Evolutionary conservation across 2,329 filamentous ascomycete genomes (phyloP), one percentile per base, ranked within the genome.

Genomic region (Colletotrichum eremochloae): DNA sequence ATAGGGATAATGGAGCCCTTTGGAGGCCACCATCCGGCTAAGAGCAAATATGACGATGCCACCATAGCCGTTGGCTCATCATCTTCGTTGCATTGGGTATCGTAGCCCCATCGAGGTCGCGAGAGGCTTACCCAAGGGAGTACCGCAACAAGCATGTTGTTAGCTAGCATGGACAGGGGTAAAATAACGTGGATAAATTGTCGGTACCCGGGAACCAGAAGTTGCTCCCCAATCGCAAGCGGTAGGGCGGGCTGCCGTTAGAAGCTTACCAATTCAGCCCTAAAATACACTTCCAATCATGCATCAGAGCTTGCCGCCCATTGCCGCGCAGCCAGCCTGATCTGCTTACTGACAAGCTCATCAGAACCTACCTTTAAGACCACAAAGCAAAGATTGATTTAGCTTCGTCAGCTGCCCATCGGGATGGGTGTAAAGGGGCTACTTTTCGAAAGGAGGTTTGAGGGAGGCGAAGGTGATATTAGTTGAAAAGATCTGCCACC

Each of bases 221-320:
- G 24, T 53, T 29, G 5, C 7, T 20, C 38, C 38, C 15, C 8
- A 46, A 40, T 12, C 29, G 12, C 24, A 14, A 46, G 3, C 5
- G n/a, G 40, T 5, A 33, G 18, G 29, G 42, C 44, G 20, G 44
- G 46, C 40, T 15, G 18, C n/a, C 29, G 58, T 48, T 46, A 36
- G 14, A 24, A 24, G 61, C 61, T 63, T 63, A 53, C 46, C 46
- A 63, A 63, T 12, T 7, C 46, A 53, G 33, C 46, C n/a, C 24
- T 52, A 40, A 53, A 63, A 63, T 63, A 63, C 46, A 53, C 33
- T 63, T 40, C 61, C 60, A 64, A 64, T 56, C 29, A 31, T 5
- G 24, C n/a, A 24, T 11, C 36, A 48, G 40, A 65, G 63, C 38
- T 56, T 65, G 63, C 29, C 63, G 31, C 63, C 40, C 36, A 12